Evolutionary conservation across 345 rosid species (phyloP).

Genomic region (Lepidium aucheri): DNA sequence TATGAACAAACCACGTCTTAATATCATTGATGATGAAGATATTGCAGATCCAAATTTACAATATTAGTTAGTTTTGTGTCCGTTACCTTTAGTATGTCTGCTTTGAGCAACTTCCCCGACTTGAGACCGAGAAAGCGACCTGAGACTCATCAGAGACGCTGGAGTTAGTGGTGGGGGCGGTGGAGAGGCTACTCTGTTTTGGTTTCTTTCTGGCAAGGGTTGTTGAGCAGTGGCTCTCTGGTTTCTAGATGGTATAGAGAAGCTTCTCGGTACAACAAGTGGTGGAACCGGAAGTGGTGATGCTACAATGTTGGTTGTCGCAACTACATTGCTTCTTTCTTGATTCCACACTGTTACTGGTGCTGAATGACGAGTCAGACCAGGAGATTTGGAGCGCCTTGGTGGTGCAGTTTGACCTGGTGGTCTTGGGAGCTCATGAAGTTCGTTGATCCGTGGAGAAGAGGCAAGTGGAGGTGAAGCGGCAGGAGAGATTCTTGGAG

Average conservation of each 20-base stretch:
- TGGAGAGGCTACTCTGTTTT: slow-evolving; percentile 50
- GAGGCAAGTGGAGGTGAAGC: slow-evolving; percentile 80
- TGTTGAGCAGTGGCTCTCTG: slow-evolving; percentile 49
- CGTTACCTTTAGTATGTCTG: slow-evolving; percentile 57
- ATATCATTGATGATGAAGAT: neutral
- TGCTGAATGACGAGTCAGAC: slow-evolving; percentile 64
- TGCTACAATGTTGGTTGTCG: slow-evolving; percentile 37
- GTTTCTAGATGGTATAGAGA: slow-evolving; percentile 73
- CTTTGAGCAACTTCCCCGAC: slow-evolving; percentile 37
- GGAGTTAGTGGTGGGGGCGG: slow-evolving; percentile 78
- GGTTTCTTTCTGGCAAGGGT: slow-evolving; percentile 33
- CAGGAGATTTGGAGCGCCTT: slow-evolving; percentile 48
- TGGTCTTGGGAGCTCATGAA: slow-evolving; percentile 95
- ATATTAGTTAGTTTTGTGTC: neutral
- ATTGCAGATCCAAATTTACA: neutral
- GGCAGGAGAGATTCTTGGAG: slow-evolving; percentile 67
- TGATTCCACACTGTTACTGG: slow-evolving; percentile 57
- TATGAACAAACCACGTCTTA: slow-evolving; percentile 4
- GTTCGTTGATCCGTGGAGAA: slow-evolving; percentile 85
- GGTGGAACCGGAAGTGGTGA: slow-evolving; percentile 89
- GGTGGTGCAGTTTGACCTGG: slow-evolving; percentile 36
- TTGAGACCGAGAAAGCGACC: slow-evolving; percentile 24
- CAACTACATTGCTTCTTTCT: slow-evolving; percentile 39
- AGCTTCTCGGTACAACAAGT: slow-evolving; percentile 59
- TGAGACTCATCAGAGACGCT: slow-evolving; percentile 41